A percentile compares a stretch with the other conserved stretches of the same genome.
phyloP scores from a whole-genome alignment of 148 eudicot genomes.

The Diospyros lotus region DNA sequence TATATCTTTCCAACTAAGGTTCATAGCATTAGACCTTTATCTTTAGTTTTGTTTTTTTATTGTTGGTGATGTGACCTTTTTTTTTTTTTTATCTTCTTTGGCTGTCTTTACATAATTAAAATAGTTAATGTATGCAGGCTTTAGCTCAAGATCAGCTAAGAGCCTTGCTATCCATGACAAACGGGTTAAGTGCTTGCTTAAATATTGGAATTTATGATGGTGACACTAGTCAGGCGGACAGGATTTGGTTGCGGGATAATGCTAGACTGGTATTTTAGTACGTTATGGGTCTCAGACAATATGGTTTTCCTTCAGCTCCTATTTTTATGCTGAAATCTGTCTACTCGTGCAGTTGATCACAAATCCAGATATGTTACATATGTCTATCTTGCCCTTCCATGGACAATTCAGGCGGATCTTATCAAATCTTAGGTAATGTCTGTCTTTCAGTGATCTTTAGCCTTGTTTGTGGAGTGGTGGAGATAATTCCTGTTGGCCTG shows the following conservation, averaged over 20 bases:
- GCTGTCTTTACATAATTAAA: not conserved
- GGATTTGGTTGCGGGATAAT: conserved; percentile 76
- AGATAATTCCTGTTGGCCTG: not conserved
- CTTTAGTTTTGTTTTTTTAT: conserved; percentile 5
- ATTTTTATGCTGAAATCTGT: conserved; percentile 16
- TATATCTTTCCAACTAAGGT: conserved; percentile 98
- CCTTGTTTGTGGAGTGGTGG: not conserved
- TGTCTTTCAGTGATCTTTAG: conserved; percentile 14
- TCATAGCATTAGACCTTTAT: not conserved
- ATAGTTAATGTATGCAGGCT: conserved; percentile 53
- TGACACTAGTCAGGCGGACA: conserved; percentile 72
- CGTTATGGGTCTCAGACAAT: conserved; percentile 13
- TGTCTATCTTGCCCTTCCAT: conserved; percentile 93
- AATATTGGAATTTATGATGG: conserved; percentile 90
- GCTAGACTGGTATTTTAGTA: conserved; percentile 68
- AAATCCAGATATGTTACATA: conserved; percentile 93
- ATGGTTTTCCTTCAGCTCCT: conserved; percentile 4
- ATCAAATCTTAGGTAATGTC: conserved; percentile 73
- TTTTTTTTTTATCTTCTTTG: conserved; percentile 9
- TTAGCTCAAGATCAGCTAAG: conserved; percentile 96
- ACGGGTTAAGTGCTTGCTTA: conserved; percentile 41
- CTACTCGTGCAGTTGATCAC: conserved; percentile 78
- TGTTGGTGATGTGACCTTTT: not conserved
- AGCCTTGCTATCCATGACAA: conserved; percentile 55
- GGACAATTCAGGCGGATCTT: conserved; percentile 66